Base-by-base conservation (phyloP, 2,329 filamentous ascomycete species). In the Xylariaceae sp. region DNA sequence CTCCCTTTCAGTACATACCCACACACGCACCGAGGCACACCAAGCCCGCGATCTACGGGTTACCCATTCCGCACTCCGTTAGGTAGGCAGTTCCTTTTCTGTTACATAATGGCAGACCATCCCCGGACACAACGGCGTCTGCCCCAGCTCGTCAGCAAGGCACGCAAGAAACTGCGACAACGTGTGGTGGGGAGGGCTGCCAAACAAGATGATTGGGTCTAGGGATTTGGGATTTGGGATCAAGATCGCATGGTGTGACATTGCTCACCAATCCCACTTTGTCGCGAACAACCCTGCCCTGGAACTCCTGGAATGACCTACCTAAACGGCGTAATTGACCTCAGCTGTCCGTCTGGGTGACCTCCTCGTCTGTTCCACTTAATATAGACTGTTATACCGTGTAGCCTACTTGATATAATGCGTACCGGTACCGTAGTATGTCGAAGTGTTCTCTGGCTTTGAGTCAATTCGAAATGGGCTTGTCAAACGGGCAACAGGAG, bases 161-260 rank as follows among this genome's bases (percentile, higher is more conserved):
- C 56, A 61, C 53, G 48, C 57, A 56, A 56, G 41, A 59, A 56
- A 58, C 56, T 52, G 58, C 58, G 55, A 61, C 53, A 61, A 45
- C 41, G 54, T 53, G 54, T 53, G 51, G 35, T 58, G 53, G 37
- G 59, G 47, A 54, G 37, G 30, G 45, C 35, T 39, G 47, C 23
- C 50, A 35, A 54, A 41, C 37, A 23, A 17, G 37, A 23, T 55
- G 41, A 59, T 59, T 57, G 56, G 54, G 35, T 44, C 53, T 34
- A 11, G 9, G 17, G 9, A 18, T 17, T 49, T n/a, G 7, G 11
- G n/a, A 37, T 13, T 39, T 13, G 50, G 49, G 44, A 49, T 57
- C 52, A 35, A 53, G 34, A 51, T 55, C 34, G 54, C 44, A 49
- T 61, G 35, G 52, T 50, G n/a, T 55, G 51, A 58, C 52, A 13